Conservation (phyloP, 257 asterid genomes). For the Przewalskia tangutica region DNA sequence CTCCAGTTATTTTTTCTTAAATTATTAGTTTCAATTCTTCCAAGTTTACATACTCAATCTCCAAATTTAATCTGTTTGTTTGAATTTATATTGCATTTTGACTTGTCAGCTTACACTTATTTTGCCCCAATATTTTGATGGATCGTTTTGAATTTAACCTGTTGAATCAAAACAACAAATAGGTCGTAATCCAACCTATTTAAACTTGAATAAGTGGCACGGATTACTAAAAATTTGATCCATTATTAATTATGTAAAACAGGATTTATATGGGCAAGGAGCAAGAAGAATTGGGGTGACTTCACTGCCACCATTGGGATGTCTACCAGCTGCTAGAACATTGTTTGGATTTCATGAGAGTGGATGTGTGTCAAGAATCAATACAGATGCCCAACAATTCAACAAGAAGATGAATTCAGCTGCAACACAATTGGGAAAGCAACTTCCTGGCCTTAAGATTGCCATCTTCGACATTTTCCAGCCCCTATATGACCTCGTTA, state of each 20-base stretch:
- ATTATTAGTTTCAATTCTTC: background rate
- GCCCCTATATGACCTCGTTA: slow-evolving; percentile 61
- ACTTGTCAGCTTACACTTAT: background rate
- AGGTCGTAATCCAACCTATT: background rate
- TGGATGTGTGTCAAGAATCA: slow-evolving; percentile 65
- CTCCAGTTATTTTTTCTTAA: too few species aligned
- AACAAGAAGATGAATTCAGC: slow-evolving; percentile 68
- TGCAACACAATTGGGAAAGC: slow-evolving; percentile 51
- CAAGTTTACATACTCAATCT: background rate
- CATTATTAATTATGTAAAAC: background rate
- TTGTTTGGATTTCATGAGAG: slow-evolving; percentile 59
- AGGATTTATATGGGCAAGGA: slow-evolving; percentile 67
- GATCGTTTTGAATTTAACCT: background rate
- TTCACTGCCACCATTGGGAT: slow-evolving; percentile 90
- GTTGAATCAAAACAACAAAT: background rate
- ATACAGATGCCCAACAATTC: slow-evolving; percentile 65
- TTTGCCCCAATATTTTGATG: background rate
- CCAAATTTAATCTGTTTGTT: background rate
- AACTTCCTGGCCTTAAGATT: slow-evolving; percentile 54
- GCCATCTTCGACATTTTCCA: slow-evolving; percentile 70
- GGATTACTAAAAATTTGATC: background rate
- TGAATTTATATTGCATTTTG: background rate
- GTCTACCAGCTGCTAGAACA: slow-evolving; percentile 78
- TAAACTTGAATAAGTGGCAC: background rate
- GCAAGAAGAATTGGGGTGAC: slow-evolving; percentile 89